phyloP scores from a whole-genome alignment of 2,329 filamentous ascomycete species.

The Zymoseptoria ardabiliae region DNA sequence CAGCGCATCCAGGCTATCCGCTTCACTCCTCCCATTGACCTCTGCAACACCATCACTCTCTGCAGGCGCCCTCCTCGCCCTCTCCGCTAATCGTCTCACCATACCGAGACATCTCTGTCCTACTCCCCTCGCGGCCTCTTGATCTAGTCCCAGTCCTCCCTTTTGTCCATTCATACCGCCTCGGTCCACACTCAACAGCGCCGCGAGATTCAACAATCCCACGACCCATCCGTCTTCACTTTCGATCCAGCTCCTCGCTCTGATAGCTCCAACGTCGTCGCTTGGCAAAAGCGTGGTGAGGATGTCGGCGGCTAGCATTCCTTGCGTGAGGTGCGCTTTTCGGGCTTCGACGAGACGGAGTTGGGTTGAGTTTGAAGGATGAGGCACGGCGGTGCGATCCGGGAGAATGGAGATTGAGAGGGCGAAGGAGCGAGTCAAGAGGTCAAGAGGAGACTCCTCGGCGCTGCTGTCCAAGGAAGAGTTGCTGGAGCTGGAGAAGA shows the following conservation, averaged over 20 bases:
- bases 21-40: neutral
- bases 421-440: constrained; percentile 80
- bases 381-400: constrained; percentile 55
- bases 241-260: constrained; percentile 69
- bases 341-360: constrained; percentile 68
- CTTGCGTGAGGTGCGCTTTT: constrained; percentile 87
- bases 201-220: constrained; percentile 68
- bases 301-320: constrained; percentile 83
- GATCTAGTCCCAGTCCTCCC: constrained; percentile 22
- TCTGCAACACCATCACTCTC: constrained; percentile 12
- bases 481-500: constrained; percentile 59
- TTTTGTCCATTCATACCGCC: constrained; percentile 3
- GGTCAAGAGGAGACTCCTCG: constrained; percentile 56
- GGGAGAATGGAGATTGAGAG: constrained; percentile 81
- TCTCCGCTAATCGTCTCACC: constrained; percentile 41
- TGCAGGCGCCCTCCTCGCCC: constrained; percentile 26
- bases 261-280: constrained; percentile 43
- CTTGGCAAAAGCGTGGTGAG: constrained; percentile 59
- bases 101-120: constrained; percentile 41
- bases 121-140: constrained; percentile 28
- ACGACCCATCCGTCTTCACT: constrained; percentile 78
- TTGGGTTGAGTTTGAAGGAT: constrained; percentile 32
- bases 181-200: constrained; percentile 60
- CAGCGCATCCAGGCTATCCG: neutral
- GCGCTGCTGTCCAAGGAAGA: constrained; percentile 34